Conservation (phyloP, 768 basidiomycete genomes). For the Pleurotus ostreatus region DNA sequence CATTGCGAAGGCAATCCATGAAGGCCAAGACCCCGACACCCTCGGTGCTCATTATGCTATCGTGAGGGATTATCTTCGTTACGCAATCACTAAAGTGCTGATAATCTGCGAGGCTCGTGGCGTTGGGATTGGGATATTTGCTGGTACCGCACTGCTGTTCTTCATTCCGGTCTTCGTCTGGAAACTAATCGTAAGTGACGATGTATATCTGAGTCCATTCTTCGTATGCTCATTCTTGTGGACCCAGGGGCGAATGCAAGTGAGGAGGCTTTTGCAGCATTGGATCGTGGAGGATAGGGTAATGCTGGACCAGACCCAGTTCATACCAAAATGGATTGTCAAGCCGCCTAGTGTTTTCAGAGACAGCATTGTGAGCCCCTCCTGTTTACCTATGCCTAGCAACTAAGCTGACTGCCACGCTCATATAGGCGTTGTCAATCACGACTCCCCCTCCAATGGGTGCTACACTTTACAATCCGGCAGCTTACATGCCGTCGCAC, state of each 20-base stretch:
- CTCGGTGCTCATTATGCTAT: background rate
- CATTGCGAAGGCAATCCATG: constrained; percentile 23
- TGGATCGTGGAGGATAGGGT: constrained; percentile 37
- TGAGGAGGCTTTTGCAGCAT: constrained; percentile 29
- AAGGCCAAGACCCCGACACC: constrained; percentile 10
- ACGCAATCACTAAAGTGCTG: background rate
- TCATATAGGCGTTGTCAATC: constrained; percentile 32
- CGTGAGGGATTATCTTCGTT: background rate
- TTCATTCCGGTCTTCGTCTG: constrained; percentile 38
- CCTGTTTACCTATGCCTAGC: background rate
- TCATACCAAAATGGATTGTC: constrained; percentile 37
- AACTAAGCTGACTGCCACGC: background rate
- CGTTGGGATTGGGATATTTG: constrained; percentile 29
- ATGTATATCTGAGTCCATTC: background rate
- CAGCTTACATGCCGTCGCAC: constrained; percentile 40
- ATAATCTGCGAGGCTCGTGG: constrained; percentile 29
- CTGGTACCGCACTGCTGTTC: constrained; percentile 35
- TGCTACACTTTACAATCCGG: constrained; percentile 35
- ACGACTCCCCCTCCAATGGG: constrained; percentile 28
- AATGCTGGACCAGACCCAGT: constrained; percentile 18
- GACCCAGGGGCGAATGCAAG: constrained; percentile 36
- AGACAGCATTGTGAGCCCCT: constrained; percentile 27
- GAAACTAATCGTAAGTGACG: constrained; percentile 38
- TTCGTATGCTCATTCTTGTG: background rate
- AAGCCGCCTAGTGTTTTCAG: constrained; percentile 34